These are phyloP conservation scores for Penicillium hordei DNA, from an alignment of 2,329 filamentous ascomycete species.

Conservation along the genomic window DNA sequence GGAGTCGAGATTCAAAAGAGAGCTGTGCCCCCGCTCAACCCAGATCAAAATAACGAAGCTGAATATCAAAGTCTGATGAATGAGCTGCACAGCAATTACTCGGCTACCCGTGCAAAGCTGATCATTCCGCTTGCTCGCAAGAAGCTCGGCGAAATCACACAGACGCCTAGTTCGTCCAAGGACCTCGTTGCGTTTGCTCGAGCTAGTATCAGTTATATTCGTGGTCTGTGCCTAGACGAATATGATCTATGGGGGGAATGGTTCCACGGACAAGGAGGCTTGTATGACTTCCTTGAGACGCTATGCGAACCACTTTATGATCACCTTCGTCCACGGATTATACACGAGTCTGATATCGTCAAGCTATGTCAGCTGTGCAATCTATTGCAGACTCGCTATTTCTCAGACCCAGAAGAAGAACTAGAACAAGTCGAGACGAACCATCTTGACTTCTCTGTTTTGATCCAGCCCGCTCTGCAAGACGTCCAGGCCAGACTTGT, in stretches of 20 bases:
- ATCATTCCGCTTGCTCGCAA: constrained; percentile 63
- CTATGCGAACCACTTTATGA: constrained; percentile 69
- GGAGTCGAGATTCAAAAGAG: constrained; percentile 68
- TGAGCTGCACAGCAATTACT: constrained; percentile 64
- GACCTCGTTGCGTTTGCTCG: constrained; percentile 66
- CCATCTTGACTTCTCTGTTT: constrained; percentile 60
- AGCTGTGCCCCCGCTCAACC: constrained; percentile 60
- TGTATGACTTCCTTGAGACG: constrained; percentile 67
- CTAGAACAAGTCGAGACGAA: constrained; percentile 50
- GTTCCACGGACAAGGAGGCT: constrained; percentile 62
- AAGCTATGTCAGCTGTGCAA: constrained; percentile 68
- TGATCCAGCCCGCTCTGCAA: constrained; percentile 65
- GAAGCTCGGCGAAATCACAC: constrained; percentile 56
- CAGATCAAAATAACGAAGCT: constrained; percentile 58
- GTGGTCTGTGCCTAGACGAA: constrained; percentile 65
- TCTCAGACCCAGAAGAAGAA: constrained; percentile 59
- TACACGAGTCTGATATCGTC: constrained; percentile 65
- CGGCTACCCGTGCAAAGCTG: constrained; percentile 58
- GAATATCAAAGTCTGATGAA: constrained; percentile 67
- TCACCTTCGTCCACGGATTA: constrained; percentile 62
- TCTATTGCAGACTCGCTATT: constrained; percentile 64
- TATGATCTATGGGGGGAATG: constrained; percentile 67
- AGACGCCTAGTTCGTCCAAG: constrained; percentile 60
- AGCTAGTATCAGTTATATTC: constrained; percentile 64
- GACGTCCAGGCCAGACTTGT: constrained; percentile 67